phyloP scores from a whole-genome alignment of 352 stramenopile species.

The Globisporangium iwayamae region DNA sequence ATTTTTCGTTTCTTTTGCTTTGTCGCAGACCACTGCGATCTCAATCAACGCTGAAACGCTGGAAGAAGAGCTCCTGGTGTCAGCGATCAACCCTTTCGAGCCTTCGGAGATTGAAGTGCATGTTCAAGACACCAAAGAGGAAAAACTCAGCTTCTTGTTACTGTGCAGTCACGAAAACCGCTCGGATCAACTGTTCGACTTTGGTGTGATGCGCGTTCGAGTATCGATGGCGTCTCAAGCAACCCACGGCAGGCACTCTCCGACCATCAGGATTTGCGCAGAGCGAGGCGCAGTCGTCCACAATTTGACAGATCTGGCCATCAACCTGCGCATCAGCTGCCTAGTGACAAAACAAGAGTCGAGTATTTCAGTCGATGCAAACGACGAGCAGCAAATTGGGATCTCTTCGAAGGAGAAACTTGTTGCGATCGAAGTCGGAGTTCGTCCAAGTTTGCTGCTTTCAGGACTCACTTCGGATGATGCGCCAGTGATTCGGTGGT shows the following conservation, averaged over 20 bases:
- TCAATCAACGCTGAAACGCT: conserved; percentile 21
- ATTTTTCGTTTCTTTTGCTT: background rate
- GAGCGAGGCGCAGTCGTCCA: conserved; percentile 18
- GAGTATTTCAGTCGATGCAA: conserved; percentile 1
- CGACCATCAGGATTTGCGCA: conserved; percentile 32
- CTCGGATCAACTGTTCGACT: conserved; percentile 32
- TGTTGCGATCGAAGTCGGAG: conserved; percentile 16
- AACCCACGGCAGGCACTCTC: conserved; percentile 10
- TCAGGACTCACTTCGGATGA: background rate
- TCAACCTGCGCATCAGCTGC: conserved; percentile 11
- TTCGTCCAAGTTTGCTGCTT: background rate
- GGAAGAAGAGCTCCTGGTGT: conserved; percentile 23
- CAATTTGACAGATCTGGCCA: conserved; percentile 11
- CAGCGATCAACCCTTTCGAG: conserved; percentile 40
- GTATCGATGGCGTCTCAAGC: conserved; percentile 13
- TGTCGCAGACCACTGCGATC: background rate
- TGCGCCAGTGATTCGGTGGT: conserved; percentile 11
- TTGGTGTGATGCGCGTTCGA: conserved; percentile 25
- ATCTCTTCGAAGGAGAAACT: conserved; percentile 12
- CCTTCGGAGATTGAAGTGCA: conserved; percentile 19
- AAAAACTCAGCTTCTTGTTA: conserved; percentile 8
- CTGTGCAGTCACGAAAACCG: conserved; percentile 7
- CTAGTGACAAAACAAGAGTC: conserved; percentile 7
- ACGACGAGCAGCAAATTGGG: conserved; percentile 9
- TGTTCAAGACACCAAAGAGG: background rate